phyloP scores from a whole-genome alignment of 495 filamentous ascomycete species.

The Lasiosphaeriaceae sp. region DNA sequence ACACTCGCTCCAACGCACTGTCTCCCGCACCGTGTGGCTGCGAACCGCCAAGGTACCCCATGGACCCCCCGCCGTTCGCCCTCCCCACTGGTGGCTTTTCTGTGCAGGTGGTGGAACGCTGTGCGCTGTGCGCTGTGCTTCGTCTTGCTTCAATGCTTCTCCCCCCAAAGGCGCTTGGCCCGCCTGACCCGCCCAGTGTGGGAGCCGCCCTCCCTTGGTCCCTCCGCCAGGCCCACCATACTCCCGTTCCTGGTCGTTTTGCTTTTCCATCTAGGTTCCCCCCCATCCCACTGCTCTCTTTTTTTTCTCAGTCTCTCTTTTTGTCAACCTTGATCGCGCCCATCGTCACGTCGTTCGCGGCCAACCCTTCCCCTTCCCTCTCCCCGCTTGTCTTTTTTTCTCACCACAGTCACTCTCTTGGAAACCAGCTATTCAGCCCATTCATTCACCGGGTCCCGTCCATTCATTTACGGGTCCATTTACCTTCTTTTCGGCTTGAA shows the following conservation, averaged over 20 bases:
- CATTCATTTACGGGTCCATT: conserved; percentile 37
- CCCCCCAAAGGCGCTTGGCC: conserved; percentile 9
- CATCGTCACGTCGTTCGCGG: conserved; percentile 30
- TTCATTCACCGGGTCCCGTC: conserved; percentile 27
- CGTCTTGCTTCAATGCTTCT: neutral
- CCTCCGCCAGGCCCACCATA: conserved; percentile 10
- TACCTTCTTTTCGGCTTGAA: conserved; percentile 27
- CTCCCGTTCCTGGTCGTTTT: conserved; percentile 23
- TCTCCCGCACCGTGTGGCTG: conserved; percentile 10
- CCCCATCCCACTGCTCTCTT: conserved; percentile 27
- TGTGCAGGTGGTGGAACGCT: conserved; percentile 7
- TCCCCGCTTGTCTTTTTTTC: conserved; percentile 34
- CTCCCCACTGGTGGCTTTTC: neutral
- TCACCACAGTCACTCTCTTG: conserved; percentile 43
- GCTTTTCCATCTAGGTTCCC: conserved; percentile 30
- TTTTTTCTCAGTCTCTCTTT: conserved; percentile 31
- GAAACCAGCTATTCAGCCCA: conserved; percentile 28
- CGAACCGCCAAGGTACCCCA: neutral
- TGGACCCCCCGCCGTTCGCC: neutral
- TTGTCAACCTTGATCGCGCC: conserved; percentile 29
- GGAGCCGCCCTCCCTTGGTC: conserved; percentile 12
- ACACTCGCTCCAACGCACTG: neutral
- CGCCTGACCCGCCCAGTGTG: conserved; percentile 21
- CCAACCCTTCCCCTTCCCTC: conserved; percentile 25
- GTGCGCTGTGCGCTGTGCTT: neutral